These are phyloP conservation scores for Ceratocystis albifundus DNA, from an alignment of 2,329 filamentous ascomycete genomes.

Conservation along the genomic window DNA sequence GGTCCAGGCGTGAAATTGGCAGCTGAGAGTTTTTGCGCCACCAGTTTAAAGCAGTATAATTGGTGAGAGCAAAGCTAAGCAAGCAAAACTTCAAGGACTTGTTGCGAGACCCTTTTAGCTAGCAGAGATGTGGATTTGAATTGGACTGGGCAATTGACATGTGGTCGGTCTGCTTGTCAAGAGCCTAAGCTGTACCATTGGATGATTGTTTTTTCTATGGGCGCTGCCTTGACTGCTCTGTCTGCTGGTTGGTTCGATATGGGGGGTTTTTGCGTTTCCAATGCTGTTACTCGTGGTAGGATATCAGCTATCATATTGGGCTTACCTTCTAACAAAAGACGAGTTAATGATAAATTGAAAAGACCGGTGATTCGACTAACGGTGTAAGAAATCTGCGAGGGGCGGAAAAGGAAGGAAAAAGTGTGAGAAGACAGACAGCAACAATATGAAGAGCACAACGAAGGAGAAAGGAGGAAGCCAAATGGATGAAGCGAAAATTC, in stretches of 20 bases:
- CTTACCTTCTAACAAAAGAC: conserved; percentile 8
- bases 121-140: too few species aligned
- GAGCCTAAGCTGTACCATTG: too few species aligned
- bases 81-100: too few species aligned
- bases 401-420: background rate
- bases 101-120: too few species aligned
- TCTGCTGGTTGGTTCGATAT: too few species aligned
- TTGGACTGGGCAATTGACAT: background rate
- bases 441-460: background rate
- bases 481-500: conserved; percentile 9
- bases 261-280: too few species aligned
- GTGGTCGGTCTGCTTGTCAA: background rate
- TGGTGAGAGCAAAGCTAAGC: too few species aligned
- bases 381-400: background rate
- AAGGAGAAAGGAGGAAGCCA: background rate
- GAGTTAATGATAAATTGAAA: background rate
- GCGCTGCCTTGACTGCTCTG: too few species aligned
- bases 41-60: background rate
- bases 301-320: background rate
- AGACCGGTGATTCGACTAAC: background rate
- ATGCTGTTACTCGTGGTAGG: too few species aligned
- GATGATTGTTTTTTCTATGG: too few species aligned
- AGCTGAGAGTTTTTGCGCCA: conserved; percentile 8
- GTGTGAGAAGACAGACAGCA: background rate
- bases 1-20: conserved; percentile 9